Conservation (phyloP, 2,329 filamentous ascomycete species). For the Emmonsiellopsis sp. region DNA sequence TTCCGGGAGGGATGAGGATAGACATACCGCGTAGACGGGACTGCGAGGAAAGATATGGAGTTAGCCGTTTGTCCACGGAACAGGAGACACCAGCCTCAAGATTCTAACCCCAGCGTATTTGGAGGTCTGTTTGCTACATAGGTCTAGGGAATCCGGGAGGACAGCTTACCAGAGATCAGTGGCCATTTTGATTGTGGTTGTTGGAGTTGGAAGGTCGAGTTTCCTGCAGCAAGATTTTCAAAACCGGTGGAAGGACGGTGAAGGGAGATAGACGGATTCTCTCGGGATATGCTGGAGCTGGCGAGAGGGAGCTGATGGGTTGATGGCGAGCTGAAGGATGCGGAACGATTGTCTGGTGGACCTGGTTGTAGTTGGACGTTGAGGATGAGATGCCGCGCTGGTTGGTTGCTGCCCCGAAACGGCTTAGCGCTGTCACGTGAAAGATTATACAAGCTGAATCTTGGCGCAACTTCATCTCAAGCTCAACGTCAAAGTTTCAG, state of each 20-base stretch:
- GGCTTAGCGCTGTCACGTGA: no score
- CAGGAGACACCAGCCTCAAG: not conserved
- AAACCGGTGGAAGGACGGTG: constrained; percentile 4
- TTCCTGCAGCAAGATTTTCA: constrained; percentile 8
- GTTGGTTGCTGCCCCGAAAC: no score
- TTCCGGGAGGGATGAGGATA: constrained; percentile 7
- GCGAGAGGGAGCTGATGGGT: not conserved
- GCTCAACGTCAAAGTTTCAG: no score
- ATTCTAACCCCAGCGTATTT: not conserved
- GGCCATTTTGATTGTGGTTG: constrained; percentile 46
- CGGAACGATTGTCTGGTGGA: not conserved
- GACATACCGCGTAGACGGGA: constrained; percentile 97
- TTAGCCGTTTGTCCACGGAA: not conserved
- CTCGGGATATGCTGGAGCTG: not conserved
- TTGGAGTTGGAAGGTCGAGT: constrained; percentile 10
- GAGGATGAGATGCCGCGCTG: no score
- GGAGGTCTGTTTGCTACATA: not conserved
- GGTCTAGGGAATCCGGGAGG: constrained; percentile 17
- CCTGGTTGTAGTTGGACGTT: not conserved
- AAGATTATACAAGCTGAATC: no score
- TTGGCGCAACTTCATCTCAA: no score
- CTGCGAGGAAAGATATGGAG: constrained; percentile 41
- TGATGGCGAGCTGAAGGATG: not conserved
- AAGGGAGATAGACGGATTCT: not conserved
- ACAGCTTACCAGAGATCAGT: constrained; percentile 72